Percentiles rank a stretch among this genome's conserved stretches.
Conservation (phyloP, 2,329 filamentous ascomycete species). For the Calonectria montana region DNA sequence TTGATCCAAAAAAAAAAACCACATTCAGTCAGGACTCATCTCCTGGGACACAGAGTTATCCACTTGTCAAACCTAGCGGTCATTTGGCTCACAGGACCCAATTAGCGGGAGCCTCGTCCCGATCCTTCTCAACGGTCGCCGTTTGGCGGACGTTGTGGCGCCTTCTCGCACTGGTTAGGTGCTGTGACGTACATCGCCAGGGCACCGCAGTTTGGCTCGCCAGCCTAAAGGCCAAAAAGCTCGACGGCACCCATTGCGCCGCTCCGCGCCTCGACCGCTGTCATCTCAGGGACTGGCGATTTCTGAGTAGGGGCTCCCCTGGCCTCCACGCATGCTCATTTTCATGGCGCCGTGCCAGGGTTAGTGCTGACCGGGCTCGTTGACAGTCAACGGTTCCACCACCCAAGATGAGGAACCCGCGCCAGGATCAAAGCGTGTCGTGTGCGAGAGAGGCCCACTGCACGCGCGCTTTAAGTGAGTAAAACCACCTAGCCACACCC, state of each 20-base stretch:
- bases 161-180: background rate
- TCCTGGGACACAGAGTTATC: slow-evolving; percentile 1
- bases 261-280: slow-evolving; percentile 15
- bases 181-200: background rate
- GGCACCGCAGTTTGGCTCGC: background rate
- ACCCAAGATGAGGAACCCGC: slow-evolving; percentile 21
- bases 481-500: slow-evolving; percentile 31
- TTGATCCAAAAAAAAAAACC: slow-evolving; percentile 1
- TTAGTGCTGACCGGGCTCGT: slow-evolving; percentile 37
- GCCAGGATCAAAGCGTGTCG: slow-evolving; percentile 32
- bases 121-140: slow-evolving; percentile 1
- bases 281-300: slow-evolving; percentile 14
- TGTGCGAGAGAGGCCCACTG: slow-evolving; percentile 33
- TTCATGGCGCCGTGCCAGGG: slow-evolving; percentile 29
- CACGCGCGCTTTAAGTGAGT: slow-evolving; percentile 23
- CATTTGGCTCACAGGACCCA: background rate
- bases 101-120: background rate
- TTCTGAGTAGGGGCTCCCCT: slow-evolving; percentile 22
- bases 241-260: slow-evolving; percentile 10
- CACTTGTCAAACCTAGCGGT: slow-evolving; percentile 8
- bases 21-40: background rate
- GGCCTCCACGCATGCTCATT: slow-evolving; percentile 34
- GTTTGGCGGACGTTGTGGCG: slow-evolving; percentile 12
- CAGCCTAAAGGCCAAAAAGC: slow-evolving; percentile 6
- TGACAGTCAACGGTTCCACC: slow-evolving; percentile 43